Evolutionary conservation across 805 yeast genomes (phyloP).

Genomic region (Metschnikowia rubicola): DNA sequence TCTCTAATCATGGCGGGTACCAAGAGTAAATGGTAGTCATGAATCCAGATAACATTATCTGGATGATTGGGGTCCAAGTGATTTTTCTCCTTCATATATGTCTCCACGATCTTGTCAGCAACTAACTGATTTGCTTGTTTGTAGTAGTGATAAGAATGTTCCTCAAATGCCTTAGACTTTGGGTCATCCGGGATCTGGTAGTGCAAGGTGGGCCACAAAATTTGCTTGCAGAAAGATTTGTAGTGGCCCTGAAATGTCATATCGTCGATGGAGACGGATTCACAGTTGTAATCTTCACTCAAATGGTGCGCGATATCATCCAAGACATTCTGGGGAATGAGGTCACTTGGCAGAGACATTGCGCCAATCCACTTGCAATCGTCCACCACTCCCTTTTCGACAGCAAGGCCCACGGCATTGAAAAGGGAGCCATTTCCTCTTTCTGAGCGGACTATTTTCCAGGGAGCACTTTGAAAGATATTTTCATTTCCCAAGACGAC

Average conservation of each 20-base stretch:
- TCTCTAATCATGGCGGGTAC: constrained; percentile 83
- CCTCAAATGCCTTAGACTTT: constrained; percentile 90
- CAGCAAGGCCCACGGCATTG: constrained; percentile 73
- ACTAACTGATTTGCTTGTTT: constrained; percentile 68
- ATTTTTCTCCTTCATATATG: constrained; percentile 49
- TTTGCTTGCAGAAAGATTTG: constrained; percentile 86
- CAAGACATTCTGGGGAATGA: constrained; percentile 56
- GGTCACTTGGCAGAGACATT: constrained; percentile 86
- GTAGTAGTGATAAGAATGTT: constrained; percentile 89
- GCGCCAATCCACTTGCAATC: constrained; percentile 80
- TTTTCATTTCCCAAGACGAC: constrained; percentile 41
- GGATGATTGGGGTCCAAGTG: constrained; percentile 45
- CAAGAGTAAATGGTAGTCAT: constrained; percentile 86
- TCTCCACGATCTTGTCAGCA: constrained; percentile 69
- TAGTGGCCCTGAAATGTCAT: constrained; percentile 86
- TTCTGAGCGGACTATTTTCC: constrained; percentile 65
- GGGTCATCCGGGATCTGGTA: constrained; percentile 96
- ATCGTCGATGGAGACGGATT: constrained; percentile 73
- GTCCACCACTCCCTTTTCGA: constrained; percentile 31
- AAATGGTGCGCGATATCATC: constrained; percentile 49
- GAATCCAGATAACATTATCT: constrained; percentile 81
- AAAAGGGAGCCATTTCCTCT: constrained; percentile 86
- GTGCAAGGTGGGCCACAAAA: constrained; percentile 91
- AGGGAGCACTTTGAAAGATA: constrained; percentile 58
- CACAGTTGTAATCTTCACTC: constrained; percentile 48